These are phyloP conservation scores for Mycena polygramma DNA, from an alignment of 768 basidiomycete species.

Conservation along the genomic window DNA sequence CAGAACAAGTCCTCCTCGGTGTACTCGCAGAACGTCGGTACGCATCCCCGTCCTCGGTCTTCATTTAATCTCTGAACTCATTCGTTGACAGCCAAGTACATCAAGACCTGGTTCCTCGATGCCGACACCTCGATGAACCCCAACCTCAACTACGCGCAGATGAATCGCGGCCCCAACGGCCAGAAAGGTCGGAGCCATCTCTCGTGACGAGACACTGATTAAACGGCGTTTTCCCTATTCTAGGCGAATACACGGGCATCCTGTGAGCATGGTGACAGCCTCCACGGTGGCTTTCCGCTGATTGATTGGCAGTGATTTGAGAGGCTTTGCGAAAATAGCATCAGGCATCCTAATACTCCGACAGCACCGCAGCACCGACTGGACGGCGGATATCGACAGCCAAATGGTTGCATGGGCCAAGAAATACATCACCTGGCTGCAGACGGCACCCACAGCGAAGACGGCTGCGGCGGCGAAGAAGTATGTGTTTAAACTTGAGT, in stretches of 20 bases:
- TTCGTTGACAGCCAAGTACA: conserved; percentile 50
- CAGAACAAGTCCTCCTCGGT: conserved; percentile 50
- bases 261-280: conserved; percentile 53
- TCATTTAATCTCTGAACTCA: background rate
- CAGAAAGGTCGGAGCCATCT: conserved; percentile 51
- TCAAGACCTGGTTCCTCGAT: conserved; percentile 73
- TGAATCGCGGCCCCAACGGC: conserved; percentile 57
- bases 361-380: conserved; percentile 59
- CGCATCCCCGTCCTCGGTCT: conserved; percentile 20
- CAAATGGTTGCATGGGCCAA: conserved; percentile 65
- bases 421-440: conserved; percentile 69
- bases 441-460: conserved; percentile 60
- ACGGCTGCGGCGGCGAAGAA: conserved; percentile 62
- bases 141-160: conserved; percentile 70
- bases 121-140: conserved; percentile 72
- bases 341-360: conserved; percentile 68
- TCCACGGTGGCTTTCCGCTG: background rate
- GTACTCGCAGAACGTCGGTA: conserved; percentile 59
- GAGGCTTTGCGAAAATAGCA: conserved; percentile 69
- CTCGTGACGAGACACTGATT: background rate
- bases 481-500: conserved; percentile 47
- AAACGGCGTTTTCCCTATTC: background rate
- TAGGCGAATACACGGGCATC: conserved; percentile 58
- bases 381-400: conserved; percentile 68
- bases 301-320: conserved; percentile 60